Conservation (phyloP, 1,284 basidiomycete genomes). For the Phaffia rhodozyma region DNA sequence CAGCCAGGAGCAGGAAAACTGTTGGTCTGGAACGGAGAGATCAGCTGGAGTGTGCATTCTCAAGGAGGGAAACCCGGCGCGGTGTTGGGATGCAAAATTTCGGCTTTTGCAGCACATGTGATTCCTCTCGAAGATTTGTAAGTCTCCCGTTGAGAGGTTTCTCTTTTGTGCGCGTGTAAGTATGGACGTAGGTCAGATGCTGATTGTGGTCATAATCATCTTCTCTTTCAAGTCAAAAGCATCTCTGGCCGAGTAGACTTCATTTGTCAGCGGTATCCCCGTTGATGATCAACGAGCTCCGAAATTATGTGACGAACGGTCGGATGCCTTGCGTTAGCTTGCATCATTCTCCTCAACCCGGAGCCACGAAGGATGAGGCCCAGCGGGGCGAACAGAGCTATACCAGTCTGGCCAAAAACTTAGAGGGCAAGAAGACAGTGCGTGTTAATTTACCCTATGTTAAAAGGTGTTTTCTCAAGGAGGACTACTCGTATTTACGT, state of each 20-base stretch:
- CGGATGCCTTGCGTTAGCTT: background rate
- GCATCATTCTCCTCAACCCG: background rate
- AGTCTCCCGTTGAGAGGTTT: background rate
- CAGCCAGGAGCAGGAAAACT: background rate
- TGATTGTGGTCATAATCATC: too few relatives aligned
- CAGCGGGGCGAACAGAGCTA: constrained; percentile 6
- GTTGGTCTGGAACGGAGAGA: constrained; percentile 10
- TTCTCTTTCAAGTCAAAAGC: background rate
- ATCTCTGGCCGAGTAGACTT: constrained; percentile 10
- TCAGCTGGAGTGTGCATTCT: constrained; percentile 11
- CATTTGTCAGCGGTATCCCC: constrained; percentile 8
- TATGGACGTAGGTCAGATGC: background rate
- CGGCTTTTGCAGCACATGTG: background rate
- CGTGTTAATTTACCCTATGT: background rate
- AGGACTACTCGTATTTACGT: background rate
- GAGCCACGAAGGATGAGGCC: constrained; percentile 1
- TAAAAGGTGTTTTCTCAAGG: background rate
- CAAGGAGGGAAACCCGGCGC: background rate
- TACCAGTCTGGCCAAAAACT: constrained; percentile 1
- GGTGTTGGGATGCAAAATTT: background rate
- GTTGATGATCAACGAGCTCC: constrained; percentile 6
- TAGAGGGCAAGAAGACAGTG: constrained; percentile 5
- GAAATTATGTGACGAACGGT: background rate
- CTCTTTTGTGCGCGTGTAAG: too few relatives aligned
- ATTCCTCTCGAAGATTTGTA: constrained; percentile 1